Conservation (phyloP, 1,284 basidiomycete species). For the Tylopilus sp. region DNA sequence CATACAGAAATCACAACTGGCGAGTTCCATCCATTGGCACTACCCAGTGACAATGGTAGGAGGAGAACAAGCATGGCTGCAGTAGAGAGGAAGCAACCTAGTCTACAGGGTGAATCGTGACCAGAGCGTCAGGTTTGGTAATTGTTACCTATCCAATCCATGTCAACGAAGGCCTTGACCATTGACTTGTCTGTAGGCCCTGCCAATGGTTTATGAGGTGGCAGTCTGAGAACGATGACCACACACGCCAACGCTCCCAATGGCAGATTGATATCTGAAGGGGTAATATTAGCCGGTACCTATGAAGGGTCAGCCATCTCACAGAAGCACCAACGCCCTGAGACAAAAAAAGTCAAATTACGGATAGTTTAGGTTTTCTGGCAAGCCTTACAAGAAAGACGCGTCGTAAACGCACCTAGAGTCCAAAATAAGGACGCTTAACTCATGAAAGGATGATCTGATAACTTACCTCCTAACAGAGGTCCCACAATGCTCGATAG, state of each 20-base stretch:
- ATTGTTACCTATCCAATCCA: conserved; percentile 28
- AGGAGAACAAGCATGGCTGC: conserved; percentile 22
- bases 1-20: conserved; percentile 24
- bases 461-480: conserved; percentile 23
- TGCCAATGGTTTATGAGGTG: conserved; percentile 16
- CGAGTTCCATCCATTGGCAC: conserved; percentile 20
- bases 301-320: neutral
- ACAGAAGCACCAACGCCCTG: conserved; percentile 34
- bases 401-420: conserved; percentile 24
- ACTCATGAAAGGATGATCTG: neutral
- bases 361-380: no score
- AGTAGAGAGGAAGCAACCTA: conserved; percentile 27
- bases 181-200: neutral
- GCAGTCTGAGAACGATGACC: conserved; percentile 12
- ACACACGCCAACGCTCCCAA: conserved; percentile 19
- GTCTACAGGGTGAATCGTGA: neutral
- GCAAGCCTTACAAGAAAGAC: conserved; percentile 24
- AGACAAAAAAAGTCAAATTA: no score
- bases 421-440: conserved; percentile 2
- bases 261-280: conserved; percentile 27
- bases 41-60: conserved; percentile 23
- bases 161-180: conserved; percentile 6
- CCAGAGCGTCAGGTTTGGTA: neutral
- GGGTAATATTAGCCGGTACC: neutral
- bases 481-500: conserved; percentile 27